phyloP scores from a whole-genome alignment of 345 rosid species.

The Boechera divaricarpa region DNA sequence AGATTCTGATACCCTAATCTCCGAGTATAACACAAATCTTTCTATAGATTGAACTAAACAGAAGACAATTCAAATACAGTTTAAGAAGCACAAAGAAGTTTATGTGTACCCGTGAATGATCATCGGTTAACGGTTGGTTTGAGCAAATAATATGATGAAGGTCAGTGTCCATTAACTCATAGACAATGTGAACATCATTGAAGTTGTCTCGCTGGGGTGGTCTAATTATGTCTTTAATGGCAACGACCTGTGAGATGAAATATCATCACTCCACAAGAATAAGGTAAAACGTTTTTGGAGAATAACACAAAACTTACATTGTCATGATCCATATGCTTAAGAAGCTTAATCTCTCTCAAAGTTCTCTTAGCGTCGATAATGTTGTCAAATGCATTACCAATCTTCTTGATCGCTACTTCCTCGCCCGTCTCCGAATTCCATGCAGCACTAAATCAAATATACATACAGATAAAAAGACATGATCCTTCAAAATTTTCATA shows the following conservation, averaged over 20 bases:
- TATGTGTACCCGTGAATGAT: constrained; percentile 77
- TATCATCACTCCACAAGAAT: not conserved
- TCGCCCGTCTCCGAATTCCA: constrained; percentile 72
- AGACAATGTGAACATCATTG: constrained; percentile 85
- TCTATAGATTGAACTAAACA: not conserved
- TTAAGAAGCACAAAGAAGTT: constrained; percentile 8
- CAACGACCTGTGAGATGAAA: constrained; percentile 57
- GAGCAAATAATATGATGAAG: constrained; percentile 75
- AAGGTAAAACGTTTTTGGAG: not conserved
- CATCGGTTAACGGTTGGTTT: constrained; percentile 74
- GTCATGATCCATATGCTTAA: constrained; percentile 85
- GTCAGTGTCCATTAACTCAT: constrained; percentile 61
- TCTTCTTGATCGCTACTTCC: constrained; percentile 94
- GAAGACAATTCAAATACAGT: not conserved
- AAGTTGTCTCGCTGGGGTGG: constrained; percentile 83
- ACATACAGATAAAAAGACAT: not conserved
- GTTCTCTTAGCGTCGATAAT: constrained; percentile 46
- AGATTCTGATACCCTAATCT: not conserved
- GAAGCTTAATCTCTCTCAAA: constrained; percentile 88
- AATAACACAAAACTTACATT: constrained; percentile 52
- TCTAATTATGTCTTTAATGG: constrained; percentile 75
- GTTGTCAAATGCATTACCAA: constrained; percentile 88
- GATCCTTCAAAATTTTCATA: not conserved
- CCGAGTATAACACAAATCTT: not conserved
- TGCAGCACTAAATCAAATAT: constrained; percentile 65